These are phyloP conservation scores for Coniferiporia weirii DNA, from an alignment of 1,284 basidiomycete genomes.

Conservation along the genomic window DNA sequence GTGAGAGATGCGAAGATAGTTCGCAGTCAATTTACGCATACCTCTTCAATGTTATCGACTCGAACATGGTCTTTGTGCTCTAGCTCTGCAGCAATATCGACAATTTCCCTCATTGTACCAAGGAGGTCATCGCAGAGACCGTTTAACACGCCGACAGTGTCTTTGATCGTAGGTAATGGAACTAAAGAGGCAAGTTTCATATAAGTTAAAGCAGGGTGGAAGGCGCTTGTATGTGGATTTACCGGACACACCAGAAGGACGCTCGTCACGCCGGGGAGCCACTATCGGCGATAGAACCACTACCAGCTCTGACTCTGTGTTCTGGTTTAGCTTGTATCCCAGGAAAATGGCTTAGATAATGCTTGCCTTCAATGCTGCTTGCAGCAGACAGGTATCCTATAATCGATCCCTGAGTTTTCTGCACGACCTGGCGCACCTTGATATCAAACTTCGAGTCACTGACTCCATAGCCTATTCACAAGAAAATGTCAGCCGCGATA, in stretches of 20 bases:
- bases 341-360: background rate
- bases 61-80: constrained; percentile 64
- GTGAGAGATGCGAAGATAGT: background rate
- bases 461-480: constrained; percentile 40
- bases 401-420: constrained; percentile 53
- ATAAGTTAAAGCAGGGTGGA: constrained; percentile 5
- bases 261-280: constrained; percentile 43
- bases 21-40: constrained; percentile 24
- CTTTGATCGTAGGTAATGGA: constrained; percentile 73
- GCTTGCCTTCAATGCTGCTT: constrained; percentile 60
- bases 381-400: constrained; percentile 62
- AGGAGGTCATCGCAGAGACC: constrained; percentile 56
- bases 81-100: constrained; percentile 65
- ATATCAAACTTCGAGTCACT: constrained; percentile 54
- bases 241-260: constrained; percentile 37
- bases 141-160: constrained; percentile 66
- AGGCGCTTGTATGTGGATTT: constrained; percentile 21
- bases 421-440: constrained; percentile 46
- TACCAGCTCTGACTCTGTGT: constrained; percentile 58
- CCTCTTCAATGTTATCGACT: constrained; percentile 70
- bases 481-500: constrained; percentile 23
- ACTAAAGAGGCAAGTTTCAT: constrained; percentile 33
- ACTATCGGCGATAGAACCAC: constrained; percentile 60
- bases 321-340: background rate
- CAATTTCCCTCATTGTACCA: constrained; percentile 59